A percentile compares a stretch with the other conserved stretches of the same genome.
These are phyloP conservation scores for Botrytis deweyae DNA, from an alignment of 2,329 filamentous ascomycete species.

Conservation along the genomic window DNA sequence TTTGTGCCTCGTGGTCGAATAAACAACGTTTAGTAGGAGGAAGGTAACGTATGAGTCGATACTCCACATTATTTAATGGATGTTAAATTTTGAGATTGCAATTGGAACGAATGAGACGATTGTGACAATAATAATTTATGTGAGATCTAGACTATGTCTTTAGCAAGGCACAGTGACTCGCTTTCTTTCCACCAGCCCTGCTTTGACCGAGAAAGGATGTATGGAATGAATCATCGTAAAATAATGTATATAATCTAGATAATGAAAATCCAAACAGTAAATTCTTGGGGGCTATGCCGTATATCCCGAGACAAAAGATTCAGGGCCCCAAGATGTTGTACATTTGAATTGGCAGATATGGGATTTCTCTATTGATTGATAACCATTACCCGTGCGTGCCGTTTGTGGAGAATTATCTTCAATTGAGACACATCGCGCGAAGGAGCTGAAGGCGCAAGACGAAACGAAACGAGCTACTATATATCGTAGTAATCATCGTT, in stretches of 20 bases:
- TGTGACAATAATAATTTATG: background rate
- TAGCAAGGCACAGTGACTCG: background rate
- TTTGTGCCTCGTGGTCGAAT: background rate
- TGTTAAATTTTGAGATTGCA: background rate
- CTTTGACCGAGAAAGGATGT: background rate
- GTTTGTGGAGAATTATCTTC: conserved; percentile 15
- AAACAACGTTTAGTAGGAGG: background rate
- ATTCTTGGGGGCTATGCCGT: background rate
- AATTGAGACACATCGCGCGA: background rate
- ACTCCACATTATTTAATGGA: background rate
- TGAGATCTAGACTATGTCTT: background rate
- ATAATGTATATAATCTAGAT: background rate
- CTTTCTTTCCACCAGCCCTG: background rate
- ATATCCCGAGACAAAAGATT: background rate
- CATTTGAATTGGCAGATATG: background rate
- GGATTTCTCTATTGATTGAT: background rate
- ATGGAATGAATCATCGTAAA: background rate
- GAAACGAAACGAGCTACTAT: background rate
- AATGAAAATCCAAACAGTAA: background rate
- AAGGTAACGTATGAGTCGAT: conserved; percentile 8
- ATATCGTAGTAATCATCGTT: background rate
- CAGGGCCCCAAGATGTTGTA: too few relatives aligned
- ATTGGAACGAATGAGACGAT: background rate
- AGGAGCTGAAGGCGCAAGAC: conserved; percentile 11
- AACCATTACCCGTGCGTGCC: conserved; percentile 11